These are phyloP conservation scores for Aspergillus calidoustus DNA, from an alignment of 2,329 filamentous ascomycete species.

Conservation along the genomic window DNA sequence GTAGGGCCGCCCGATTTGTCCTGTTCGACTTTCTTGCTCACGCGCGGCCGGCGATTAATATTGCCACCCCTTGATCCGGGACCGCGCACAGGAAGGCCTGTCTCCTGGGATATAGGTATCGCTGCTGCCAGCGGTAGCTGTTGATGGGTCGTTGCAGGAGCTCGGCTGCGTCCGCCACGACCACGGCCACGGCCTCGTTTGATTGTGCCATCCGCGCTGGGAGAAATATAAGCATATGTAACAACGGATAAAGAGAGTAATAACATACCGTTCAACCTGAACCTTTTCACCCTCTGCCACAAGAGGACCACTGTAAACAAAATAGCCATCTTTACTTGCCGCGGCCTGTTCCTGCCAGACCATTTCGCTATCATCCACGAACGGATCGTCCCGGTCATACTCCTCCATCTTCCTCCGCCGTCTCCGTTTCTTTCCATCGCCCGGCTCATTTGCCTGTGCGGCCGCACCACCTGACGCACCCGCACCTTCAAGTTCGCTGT, in stretches of 20 bases:
- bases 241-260: slow-evolving; percentile 15
- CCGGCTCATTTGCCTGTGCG: slow-evolving; percentile 61
- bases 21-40: slow-evolving; percentile 81
- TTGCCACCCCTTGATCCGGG: slow-evolving; percentile 78
- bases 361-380: slow-evolving; percentile 88
- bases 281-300: slow-evolving; percentile 84
- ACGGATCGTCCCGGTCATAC: slow-evolving; percentile 70
- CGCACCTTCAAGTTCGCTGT: slow-evolving; percentile 58
- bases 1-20: slow-evolving; percentile 71
- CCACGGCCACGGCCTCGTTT: slow-evolving; percentile 65
- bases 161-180: slow-evolving; percentile 57
- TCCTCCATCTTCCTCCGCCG: slow-evolving; percentile 73
- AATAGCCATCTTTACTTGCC: slow-evolving; percentile 94
- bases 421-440: slow-evolving; percentile 72
- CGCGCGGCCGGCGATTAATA: slow-evolving; percentile 77
- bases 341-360: slow-evolving; percentile 95
- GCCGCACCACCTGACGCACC: slow-evolving; percentile 46
- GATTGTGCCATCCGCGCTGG: slow-evolving; percentile 72
- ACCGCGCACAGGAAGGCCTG: slow-evolving; percentile 72
- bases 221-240: slow-evolving; percentile 23
- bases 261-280: slow-evolving; percentile 62
- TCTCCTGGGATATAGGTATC: slow-evolving; percentile 86
- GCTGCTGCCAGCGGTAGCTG: slow-evolving; percentile 77
- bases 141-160: slow-evolving; percentile 69
- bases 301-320: slow-evolving; percentile 93